A percentile compares a stretch with the other conserved stretches of the same genome.
Evolutionary conservation across 345 rosid genomes (phyloP).

Genomic region (Gossypium sturtianum): DNA sequence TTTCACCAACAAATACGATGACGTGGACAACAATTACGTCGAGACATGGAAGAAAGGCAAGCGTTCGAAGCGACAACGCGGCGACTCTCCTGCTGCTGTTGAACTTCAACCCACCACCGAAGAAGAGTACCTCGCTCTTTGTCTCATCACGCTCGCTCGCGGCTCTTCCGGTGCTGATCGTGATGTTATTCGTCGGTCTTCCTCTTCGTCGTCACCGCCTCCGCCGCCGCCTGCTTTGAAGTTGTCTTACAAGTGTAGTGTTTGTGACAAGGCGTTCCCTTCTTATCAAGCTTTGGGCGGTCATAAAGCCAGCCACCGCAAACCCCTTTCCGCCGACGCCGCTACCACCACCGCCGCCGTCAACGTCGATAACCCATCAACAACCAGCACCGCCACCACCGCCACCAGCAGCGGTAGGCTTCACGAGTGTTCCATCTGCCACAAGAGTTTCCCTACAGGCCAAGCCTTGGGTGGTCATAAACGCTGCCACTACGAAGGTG

Average conservation of each 20-base stretch:
- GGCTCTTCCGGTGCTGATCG: not conserved
- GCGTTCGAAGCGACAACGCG: conserved; percentile 2
- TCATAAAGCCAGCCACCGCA: conserved; percentile 95
- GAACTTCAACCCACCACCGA: conserved; percentile 1
- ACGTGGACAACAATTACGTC: not conserved
- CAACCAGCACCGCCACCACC: conserved; percentile 2
- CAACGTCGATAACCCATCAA: conserved; percentile 15
- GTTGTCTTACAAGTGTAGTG: conserved; percentile 61
- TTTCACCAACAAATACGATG: conserved; percentile 12
- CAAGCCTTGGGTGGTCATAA: conserved; percentile 98
- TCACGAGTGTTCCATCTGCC: conserved; percentile 93
- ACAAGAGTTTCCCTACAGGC: conserved; percentile 79
- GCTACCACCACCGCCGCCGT: not conserved
- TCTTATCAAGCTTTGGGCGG: conserved; percentile 97
- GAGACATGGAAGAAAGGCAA: conserved; percentile 22
- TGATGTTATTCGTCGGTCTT: not conserved
- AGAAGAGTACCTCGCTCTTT: conserved; percentile 19
- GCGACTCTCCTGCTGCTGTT: not conserved
- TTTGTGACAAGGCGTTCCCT: conserved; percentile 67
- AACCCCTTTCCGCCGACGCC: conserved; percentile 25
- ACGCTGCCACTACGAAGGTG: conserved; percentile 93
- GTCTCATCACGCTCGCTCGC: conserved; percentile 18
- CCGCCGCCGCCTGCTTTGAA: conserved; percentile 23
- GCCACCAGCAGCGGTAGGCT: conserved; percentile 35
- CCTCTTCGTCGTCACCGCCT: not conserved